phyloP scores from a whole-genome alignment of 2,329 filamentous ascomycete species.

The Colletotrichum shisoi region DNA sequence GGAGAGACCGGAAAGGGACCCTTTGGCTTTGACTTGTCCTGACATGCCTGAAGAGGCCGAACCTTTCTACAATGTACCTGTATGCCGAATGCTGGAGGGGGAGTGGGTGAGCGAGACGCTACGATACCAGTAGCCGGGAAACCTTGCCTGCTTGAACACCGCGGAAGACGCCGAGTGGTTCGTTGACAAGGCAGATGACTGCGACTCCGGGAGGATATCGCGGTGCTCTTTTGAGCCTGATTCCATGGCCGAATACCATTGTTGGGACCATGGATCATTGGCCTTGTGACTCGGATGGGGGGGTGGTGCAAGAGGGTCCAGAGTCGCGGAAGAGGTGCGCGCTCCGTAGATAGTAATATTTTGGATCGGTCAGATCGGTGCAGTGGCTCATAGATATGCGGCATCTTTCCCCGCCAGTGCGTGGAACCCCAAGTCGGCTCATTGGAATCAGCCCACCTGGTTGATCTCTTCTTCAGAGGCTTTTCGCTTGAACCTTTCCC shows the following conservation, averaged over 20 bases:
- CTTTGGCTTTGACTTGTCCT: constrained; percentile 22
- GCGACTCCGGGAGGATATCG: background rate
- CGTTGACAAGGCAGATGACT: constrained; percentile 3
- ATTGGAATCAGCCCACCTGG: background rate
- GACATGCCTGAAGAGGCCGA: background rate
- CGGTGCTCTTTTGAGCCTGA: background rate
- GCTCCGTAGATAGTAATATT: background rate
- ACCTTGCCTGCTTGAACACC: background rate
- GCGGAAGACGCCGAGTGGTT: constrained; percentile 21
- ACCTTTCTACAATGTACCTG: background rate
- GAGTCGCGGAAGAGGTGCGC: background rate
- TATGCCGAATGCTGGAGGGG: background rate
- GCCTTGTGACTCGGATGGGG: background rate
- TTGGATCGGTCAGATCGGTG: background rate
- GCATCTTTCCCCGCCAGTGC: background rate
- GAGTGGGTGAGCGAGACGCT: background rate
- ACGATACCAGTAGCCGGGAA: background rate
- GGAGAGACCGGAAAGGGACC: constrained; percentile 1
- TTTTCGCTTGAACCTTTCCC: background rate
- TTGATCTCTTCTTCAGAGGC: background rate
- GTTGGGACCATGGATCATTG: constrained; percentile 2
- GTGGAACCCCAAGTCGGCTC: background rate
- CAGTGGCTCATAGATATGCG: background rate
- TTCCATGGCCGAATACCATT: constrained; percentile 1
- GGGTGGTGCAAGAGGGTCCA: background rate